phyloP scores from a whole-genome alignment of 2,329 filamentous ascomycete genomes.

The Meredithiella fracta region DNA sequence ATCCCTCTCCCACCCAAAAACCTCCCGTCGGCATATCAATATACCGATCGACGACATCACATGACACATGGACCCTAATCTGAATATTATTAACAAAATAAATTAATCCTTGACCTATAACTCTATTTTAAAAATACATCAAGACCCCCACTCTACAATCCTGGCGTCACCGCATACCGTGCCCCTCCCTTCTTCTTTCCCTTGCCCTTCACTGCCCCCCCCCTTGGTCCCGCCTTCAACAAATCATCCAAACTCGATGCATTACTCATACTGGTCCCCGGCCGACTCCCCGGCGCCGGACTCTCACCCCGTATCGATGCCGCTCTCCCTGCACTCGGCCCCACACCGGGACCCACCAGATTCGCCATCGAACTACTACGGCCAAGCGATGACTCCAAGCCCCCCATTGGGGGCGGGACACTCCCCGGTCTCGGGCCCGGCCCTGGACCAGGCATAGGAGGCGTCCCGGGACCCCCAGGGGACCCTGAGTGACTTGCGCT shows the following conservation, averaged over 20 bases:
- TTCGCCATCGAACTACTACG: constrained; percentile 10
- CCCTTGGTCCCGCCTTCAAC: constrained; percentile 58
- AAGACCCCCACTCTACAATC: not conserved
- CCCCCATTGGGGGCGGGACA: constrained; percentile 21
- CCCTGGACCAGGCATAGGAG: constrained; percentile 22
- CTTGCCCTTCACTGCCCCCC: constrained; percentile 30
- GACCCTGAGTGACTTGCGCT: constrained; percentile 33
- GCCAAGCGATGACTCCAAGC: constrained; percentile 1
- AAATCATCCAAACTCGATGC: constrained; percentile 93
- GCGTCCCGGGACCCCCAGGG: constrained; percentile 35
- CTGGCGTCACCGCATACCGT: constrained; percentile 51
- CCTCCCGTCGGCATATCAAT: too few species aligned
- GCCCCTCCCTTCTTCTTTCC: constrained; percentile 69
- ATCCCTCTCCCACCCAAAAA: too few species aligned
- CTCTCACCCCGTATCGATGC: not conserved
- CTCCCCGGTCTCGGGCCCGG: constrained; percentile 18
- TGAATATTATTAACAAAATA: too few species aligned
- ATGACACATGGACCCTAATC: too few species aligned
- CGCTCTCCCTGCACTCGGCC: not conserved
- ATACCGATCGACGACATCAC: too few species aligned
- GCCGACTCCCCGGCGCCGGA: constrained; percentile 42
- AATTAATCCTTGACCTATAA: too few species aligned
- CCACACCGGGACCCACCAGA: not conserved
- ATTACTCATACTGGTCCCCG: constrained; percentile 69
- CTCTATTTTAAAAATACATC: not conserved